Conservation (phyloP, 148 eudicot species). For the Heliosperma pusillum region DNA sequence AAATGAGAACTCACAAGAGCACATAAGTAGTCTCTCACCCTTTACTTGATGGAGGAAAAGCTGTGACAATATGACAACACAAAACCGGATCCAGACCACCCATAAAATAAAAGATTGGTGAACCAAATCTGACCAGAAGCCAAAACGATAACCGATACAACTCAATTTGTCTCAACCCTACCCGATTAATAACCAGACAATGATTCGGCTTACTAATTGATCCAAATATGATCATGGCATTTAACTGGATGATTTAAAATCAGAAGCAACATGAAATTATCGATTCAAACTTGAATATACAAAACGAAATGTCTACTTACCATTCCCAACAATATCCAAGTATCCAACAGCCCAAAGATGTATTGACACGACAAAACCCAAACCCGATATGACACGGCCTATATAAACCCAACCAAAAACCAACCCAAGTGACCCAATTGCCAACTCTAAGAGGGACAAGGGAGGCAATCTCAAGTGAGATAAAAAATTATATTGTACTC, state of each 20-base stretch:
- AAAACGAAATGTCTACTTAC: neutral
- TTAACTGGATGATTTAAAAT: no score
- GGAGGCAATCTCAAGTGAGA: neutral
- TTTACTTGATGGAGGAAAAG: neutral
- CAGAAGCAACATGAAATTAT: no score
- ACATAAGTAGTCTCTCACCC: neutral
- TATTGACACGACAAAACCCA: neutral
- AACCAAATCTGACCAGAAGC: neutral
- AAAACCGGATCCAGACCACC: neutral
- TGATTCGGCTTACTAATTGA: neutral
- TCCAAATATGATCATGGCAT: neutral
- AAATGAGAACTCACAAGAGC: neutral
- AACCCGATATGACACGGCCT: neutral
- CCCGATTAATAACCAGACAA: neutral
- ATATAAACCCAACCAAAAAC: no score
- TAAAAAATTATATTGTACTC: neutral
- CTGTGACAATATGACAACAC: neutral
- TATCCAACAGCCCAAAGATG: neutral
- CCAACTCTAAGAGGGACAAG: neutral
- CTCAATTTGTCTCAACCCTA: neutral
- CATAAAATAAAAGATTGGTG: neutral
- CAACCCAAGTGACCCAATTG: neutral
- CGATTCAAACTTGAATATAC: no score
- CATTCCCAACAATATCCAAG: neutral
- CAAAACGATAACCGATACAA: neutral